Conservation (phyloP, 176 grass and related monocot species). For the Oryza nivara region DNA sequence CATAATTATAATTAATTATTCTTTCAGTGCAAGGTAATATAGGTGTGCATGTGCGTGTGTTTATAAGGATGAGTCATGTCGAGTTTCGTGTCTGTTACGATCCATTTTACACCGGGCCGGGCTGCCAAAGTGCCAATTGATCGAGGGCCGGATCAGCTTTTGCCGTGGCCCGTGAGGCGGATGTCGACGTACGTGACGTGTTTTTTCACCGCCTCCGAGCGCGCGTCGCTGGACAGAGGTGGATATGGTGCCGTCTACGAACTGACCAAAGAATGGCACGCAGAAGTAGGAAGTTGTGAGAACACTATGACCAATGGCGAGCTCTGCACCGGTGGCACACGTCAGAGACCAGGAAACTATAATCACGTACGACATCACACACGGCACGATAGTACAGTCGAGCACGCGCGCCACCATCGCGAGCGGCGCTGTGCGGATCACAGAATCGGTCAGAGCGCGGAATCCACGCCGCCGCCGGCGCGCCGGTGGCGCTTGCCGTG, state of each 20-base stretch:
- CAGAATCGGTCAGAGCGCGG: slow-evolving; percentile 16
- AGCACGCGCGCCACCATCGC: background rate
- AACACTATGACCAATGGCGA: background rate
- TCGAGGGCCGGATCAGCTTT: background rate
- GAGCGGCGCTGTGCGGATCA: background rate
- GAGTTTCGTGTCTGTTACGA: too few relatives aligned
- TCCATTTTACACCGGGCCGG: too few relatives aligned
- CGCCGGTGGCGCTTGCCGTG: slow-evolving; percentile 57
- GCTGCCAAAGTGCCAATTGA: background rate
- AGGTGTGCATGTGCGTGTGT: too few relatives aligned
- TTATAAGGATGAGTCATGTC: too few relatives aligned
- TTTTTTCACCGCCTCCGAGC: background rate
- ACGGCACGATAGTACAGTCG: background rate
- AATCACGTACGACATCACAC: background rate
- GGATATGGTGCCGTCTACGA: background rate
- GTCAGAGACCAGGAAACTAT: background rate
- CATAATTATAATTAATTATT: too few relatives aligned
- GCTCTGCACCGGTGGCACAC: background rate
- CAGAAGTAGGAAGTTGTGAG: background rate
- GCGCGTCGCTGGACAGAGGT: too few relatives aligned
- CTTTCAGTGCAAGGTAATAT: too few relatives aligned
- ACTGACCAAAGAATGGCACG: too few relatives aligned
- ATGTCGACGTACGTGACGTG: background rate
- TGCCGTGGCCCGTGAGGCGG: background rate
- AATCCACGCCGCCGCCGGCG: slow-evolving; percentile 24